Evolutionary conservation across 2,329 filamentous ascomycete genomes (phyloP), one percentile per base, ranked within the genome.

Genomic region (Pochonia chlamydosporia): DNA sequence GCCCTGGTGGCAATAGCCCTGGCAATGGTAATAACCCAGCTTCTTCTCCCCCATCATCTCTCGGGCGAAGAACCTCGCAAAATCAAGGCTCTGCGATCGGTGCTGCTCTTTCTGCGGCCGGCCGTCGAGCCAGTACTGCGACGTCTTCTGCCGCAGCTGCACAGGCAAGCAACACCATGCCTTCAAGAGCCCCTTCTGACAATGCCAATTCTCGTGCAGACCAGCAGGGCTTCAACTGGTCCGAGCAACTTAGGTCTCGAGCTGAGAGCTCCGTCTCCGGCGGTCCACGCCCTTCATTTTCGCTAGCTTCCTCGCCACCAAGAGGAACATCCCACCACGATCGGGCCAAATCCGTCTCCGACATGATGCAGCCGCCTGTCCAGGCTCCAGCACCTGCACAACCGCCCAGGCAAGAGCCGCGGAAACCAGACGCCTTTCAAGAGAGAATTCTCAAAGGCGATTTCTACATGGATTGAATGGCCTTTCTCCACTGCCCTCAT

Each of bases 371-470:
- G 28, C 79, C 78, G 35, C 79, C 78, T 16, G 70, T 67, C 36
- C 73, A 81, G 55, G 66, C 72, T 16, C 68, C 74, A 40, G 55
- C 71, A 37, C 67, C 74, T 39, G 57, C 70, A 36, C 63, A 68
- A 53, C 72, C 68, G 61, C 70, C 73, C 43, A 70, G 72, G 55
- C 67, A 67, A 43, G 67, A 74, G 58, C 71, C 76, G 31, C 75
- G 75, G 54, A 95, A 92, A 74, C 91, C 92, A 25, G 93, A 99
- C 71, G 86, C 86, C 53, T 93, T 96, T 72, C 91, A 96, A 68
- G 93, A 99, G 76, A 83, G 95, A 56, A 97, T 99, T 59, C 78
- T 99, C 56, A 93, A 96, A 72, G 93, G 92, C 40, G 93, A 99
- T 62, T 97, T 99, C 61, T 93, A 93, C 73, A 96, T 97, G 90